Base-by-base conservation (phyloP, 78 protist genomes). In the Dictyostelium capitatum region DNA sequence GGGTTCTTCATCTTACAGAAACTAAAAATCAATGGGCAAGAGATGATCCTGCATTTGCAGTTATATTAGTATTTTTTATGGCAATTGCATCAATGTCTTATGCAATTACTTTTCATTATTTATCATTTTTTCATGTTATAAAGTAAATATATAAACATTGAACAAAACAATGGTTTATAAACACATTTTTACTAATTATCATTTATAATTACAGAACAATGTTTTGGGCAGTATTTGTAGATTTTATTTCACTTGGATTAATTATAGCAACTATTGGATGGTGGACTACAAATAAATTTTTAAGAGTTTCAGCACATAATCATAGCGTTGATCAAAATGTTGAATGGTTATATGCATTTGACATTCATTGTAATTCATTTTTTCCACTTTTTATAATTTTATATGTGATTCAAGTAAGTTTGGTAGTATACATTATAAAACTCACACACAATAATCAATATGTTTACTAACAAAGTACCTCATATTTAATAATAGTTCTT, bases 1-100 rank as follows among this genome's bases (percentile, higher is more conserved):
- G 8, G 11, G 25, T 5, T 25, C 41, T 19, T 28, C 41, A 25
- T 5, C 43, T 37, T 28, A 48, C 81, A 90, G 97, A 95, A 30
- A 97, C 98, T 8, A 97, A 97, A 87, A 91, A 97, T 74, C 98
- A 97, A 72, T 98, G 99, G 99, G 98, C 99, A 23, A 87, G 99
- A 20, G 99, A 98, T 47, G 99, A 98, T 82, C 99, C 99, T 1
- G 99, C 98, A 15, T 98, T 98, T 57, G 91, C 97, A 15, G 98
- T 95, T 19, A 53, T 98, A 19, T 70, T 85, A 28, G 23, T 79
- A 1, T 83, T 89, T 56, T 96, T 97, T 54, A 77, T 97, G 94
- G 65, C 94, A 9, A 81, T 95, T 15, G 89, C 96, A 6, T 87
- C 97, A n/a, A 80, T 91, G 32, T 89, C 96, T 10, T 97, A 72